Base-by-base conservation (phyloP, 225 moss, liverwort and hornwort genomes). In the Pleurozium schreberi region DNA sequence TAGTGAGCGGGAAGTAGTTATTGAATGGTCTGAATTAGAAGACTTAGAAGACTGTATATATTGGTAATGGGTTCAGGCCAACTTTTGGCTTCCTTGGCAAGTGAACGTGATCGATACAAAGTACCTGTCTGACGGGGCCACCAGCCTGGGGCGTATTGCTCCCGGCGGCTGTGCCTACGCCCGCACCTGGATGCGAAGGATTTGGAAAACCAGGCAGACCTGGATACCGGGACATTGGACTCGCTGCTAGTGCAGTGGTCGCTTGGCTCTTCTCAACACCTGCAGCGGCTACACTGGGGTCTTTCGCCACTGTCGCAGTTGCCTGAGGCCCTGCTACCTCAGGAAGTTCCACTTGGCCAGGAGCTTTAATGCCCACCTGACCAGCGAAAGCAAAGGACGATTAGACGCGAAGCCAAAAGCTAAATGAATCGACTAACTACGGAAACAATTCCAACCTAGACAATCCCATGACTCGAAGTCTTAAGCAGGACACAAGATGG, bases 231-330 rank as follows among this genome's bases (percentile, higher is more conserved):
- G 89, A 63, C 65, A 91, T 82, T 66, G 92, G 85, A 90, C 87
- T 85, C 59, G 84, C 88, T 85, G 88, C 85, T 88, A 89, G 87
- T 52, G 85, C 84, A 53, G 90, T 76, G 83, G n/a, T 86, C 84
- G 84, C 55, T 83, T 92, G 95, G 77, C 87, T 93, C 79, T 92
- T 92, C 70, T 96, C 96, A 79, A 92, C 90, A 80, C 76, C 93
- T 80, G 80, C 87, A 75, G 69, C 82, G 60, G 91, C 86, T 30
- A 73, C 64, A 81, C 87, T 93, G 57, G 89, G 50, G 57, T 91
- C 92, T 86, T 91, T 96, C 57, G 86, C 64, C 61, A 75, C 92
- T 52, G 58, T 43, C 58, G 91, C 52, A 69, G 90, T 91, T 89
- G 91, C 79, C 82, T 86, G 93, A 91, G 92, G 83, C 86, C 90